These are phyloP conservation scores for Babesia ovis DNA, from an alignment of 169 alveolate genomes.

Conservation along the genomic window DNA sequence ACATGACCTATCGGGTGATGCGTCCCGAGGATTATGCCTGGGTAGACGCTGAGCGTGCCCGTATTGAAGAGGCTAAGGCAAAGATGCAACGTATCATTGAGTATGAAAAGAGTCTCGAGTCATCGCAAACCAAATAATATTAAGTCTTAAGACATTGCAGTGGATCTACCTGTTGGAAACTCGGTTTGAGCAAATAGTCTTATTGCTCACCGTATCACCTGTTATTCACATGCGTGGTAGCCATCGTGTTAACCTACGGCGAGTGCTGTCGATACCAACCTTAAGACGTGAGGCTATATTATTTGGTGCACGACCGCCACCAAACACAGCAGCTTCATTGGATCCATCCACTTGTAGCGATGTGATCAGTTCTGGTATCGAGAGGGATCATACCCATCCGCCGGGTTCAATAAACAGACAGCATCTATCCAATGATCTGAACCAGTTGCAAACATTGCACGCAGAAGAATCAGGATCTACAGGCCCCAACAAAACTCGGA, in stretches of 20 bases:
- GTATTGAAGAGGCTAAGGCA: constrained; percentile 77
- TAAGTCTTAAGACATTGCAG: not conserved
- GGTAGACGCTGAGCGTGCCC: constrained; percentile 75
- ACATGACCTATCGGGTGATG: constrained; percentile 70
- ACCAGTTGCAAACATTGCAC: too few relatives aligned
- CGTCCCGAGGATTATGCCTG: constrained; percentile 78
- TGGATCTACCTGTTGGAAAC: not conserved
- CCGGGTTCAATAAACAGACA: too few relatives aligned
- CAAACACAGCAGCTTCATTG: constrained; percentile 4
- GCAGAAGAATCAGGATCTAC: too few relatives aligned
- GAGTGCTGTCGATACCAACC: constrained; percentile 33
- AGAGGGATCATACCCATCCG: too few relatives aligned
- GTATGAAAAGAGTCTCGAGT: constrained; percentile 15
- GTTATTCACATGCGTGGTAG: constrained; percentile 27
- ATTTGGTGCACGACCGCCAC: constrained; percentile 6
- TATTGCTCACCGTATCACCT: not conserved
- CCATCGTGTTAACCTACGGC: constrained; percentile 15
- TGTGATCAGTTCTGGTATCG: too few relatives aligned
- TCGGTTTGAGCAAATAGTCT: not conserved
- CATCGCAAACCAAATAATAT: not conserved
- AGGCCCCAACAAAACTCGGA: too few relatives aligned
- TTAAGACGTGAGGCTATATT: constrained; percentile 10
- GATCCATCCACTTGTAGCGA: too few relatives aligned
- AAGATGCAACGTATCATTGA: constrained; percentile 60
- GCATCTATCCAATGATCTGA: too few relatives aligned